A percentile compares a stretch with the other conserved stretches of the same genome.
phyloP scores from a whole-genome alignment of 768 basidiomycete genomes.

The Russula sp. region DNA sequence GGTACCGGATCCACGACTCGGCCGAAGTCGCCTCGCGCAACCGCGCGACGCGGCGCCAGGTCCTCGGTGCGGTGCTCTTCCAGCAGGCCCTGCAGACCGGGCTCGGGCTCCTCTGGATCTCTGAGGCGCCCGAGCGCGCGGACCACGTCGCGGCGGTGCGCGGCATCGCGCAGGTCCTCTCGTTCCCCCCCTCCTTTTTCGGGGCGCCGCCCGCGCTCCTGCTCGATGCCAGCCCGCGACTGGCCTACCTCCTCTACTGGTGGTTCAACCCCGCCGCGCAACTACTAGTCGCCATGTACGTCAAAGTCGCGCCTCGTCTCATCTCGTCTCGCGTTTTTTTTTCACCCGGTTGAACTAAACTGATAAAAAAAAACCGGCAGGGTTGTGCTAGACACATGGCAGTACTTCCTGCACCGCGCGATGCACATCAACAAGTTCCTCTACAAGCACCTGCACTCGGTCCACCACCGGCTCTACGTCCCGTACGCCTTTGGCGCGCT shows the following conservation, averaged over 20 bases:
- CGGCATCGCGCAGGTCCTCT: background rate
- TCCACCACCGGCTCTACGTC: slow-evolving; percentile 93
- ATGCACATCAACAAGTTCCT: slow-evolving; percentile 91
- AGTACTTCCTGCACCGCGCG: slow-evolving; percentile 89
- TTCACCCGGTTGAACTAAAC: too few relatives aligned
- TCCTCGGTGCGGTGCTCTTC: slow-evolving; percentile 73
- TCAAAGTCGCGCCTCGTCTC: slow-evolving; percentile 22
- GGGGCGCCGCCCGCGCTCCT: slow-evolving; percentile 40
- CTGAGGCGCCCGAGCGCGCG: slow-evolving; percentile 31
- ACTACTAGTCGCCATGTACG: slow-evolving; percentile 78
- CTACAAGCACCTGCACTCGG: slow-evolving; percentile 87
- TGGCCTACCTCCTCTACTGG: slow-evolving; percentile 78
- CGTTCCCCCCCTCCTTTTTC: slow-evolving; percentile 7
- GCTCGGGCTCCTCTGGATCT: slow-evolving; percentile 65
- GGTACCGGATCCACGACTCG: slow-evolving; percentile 84
- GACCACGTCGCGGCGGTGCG: slow-evolving; percentile 28
- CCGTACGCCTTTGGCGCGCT: slow-evolving; percentile 96
- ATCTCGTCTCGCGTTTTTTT: background rate
- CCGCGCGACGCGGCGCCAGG: slow-evolving; percentile 61
- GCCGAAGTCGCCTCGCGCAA: slow-evolving; percentile 72
- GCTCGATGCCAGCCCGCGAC: slow-evolving; percentile 32
- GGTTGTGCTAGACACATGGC: slow-evolving; percentile 95
- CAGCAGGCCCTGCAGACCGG: slow-evolving; percentile 84
- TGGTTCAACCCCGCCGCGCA: slow-evolving; percentile 80
- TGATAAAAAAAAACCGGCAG: slow-evolving; percentile 36